Conservation (phyloP, 2,329 filamentous ascomycete species). For the Botryotinia globosa region DNA sequence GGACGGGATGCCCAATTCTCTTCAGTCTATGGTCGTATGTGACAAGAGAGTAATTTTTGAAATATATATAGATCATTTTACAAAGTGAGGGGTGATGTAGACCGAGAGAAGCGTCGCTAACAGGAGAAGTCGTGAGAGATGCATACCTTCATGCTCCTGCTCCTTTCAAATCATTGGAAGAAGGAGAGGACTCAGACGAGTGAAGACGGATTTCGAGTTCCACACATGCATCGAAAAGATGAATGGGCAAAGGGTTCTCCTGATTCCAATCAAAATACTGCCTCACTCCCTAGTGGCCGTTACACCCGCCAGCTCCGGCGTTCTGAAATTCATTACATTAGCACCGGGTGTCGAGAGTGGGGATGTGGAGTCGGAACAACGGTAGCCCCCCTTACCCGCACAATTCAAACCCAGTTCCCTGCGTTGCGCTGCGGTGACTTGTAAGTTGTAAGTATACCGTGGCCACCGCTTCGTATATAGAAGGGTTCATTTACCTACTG, state of each 20-base stretch:
- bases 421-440: background rate
- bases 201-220: background rate
- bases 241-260: background rate
- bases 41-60: rapidly evolving
- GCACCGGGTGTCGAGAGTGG: background rate
- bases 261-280: background rate
- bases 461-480: background rate
- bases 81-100: background rate
- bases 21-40: background rate
- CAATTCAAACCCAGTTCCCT: background rate
- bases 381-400: background rate
- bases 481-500: background rate
- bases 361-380: background rate
- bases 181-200: background rate
- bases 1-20: background rate
- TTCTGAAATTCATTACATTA: background rate
- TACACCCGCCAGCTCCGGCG: background rate
- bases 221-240: background rate
- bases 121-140: rapidly evolving
- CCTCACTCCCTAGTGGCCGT: background rate
- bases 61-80: too few relatives aligned
- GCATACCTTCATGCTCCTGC: background rate
- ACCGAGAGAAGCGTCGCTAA: background rate
- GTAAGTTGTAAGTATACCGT: background rate
- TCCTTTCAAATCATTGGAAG: background rate